Evolutionary conservation across 1,284 basidiomycete species (phyloP).

Genomic region (Calocybe gambosa): DNA sequence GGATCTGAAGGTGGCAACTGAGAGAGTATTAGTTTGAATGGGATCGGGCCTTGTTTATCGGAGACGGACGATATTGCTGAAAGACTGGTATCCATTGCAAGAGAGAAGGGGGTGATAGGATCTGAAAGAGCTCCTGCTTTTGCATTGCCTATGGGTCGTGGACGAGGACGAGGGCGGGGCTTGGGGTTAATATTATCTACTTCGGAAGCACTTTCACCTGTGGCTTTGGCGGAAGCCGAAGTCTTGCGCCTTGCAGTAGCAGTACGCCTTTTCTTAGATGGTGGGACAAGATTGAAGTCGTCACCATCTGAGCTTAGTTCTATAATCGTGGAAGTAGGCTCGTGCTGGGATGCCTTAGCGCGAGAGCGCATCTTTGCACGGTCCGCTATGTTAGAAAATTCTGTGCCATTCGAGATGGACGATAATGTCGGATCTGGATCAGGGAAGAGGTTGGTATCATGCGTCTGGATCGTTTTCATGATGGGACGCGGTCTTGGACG

Average conservation of each 20-base stretch:
- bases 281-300: conserved; percentile 18
- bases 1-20: conserved; percentile 32
- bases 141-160: conserved; percentile 13
- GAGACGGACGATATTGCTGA: conserved; percentile 11
- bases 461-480: conserved; percentile 10
- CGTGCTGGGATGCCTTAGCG: conserved; percentile 2
- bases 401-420: conserved; percentile 8
- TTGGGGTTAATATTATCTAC: conserved; percentile 4
- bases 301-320: conserved; percentile 23
- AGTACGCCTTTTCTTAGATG: conserved; percentile 9
- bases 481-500: conserved; percentile 18
- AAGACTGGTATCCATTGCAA: conserved; percentile 3
- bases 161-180: conserved; percentile 21
- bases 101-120: conserved; percentile 1
- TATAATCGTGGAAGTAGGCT: conserved; percentile 14
- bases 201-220: conserved; percentile 8
- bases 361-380: conserved; percentile 34
- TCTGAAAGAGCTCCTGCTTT: conserved; percentile 6
- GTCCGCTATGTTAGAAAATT: conserved; percentile 29
- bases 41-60: conserved; percentile 10
- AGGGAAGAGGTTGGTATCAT: conserved; percentile 1
- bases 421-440: background rate
- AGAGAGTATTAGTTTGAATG: conserved; percentile 18
- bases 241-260: conserved; percentile 12
- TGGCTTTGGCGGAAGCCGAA: conserved; percentile 13